Conservation (phyloP, 78 protist species). For the Corallochytrium limacisporum region DNA sequence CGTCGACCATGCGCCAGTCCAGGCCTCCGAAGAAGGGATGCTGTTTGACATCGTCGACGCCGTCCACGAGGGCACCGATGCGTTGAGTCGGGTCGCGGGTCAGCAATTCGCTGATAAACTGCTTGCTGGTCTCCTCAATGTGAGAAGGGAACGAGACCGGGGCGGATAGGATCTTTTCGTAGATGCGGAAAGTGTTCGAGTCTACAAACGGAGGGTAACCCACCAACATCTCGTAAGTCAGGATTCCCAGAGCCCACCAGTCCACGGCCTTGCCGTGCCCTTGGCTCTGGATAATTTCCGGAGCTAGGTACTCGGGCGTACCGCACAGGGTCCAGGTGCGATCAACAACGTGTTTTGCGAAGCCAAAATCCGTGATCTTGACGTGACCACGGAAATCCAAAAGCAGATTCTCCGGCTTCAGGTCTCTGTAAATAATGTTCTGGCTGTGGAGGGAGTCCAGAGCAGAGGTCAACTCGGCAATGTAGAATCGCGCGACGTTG, state of each 20-base stretch:
- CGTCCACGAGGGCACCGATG: too few species aligned
- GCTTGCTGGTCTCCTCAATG: too few species aligned
- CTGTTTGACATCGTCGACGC: too few species aligned
- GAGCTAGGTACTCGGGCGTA: conserved; percentile 43
- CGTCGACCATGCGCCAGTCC: too few species aligned
- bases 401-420: conserved; percentile 70
- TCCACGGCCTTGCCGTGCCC: conserved; percentile 38
- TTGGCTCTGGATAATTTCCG: conserved; percentile 27
- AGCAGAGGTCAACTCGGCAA: conserved; percentile 23
- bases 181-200: too few species aligned
- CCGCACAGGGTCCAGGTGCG: conserved; percentile 62
- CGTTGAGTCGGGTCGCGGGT: too few species aligned
- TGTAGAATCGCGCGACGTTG: conserved; percentile 13
- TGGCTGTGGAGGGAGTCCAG: conserved; percentile 9
- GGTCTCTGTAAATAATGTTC: conserved; percentile 59
- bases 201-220: too few species aligned
- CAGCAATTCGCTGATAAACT: too few species aligned
- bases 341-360: conserved; percentile 43
- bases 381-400: conserved; percentile 51
- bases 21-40: too few species aligned
- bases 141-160: too few species aligned
- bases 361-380: conserved; percentile 67
- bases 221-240: conserved; percentile 29
- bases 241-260: conserved; percentile 51
- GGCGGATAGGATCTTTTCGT: too few species aligned